phyloP scores from a whole-genome alignment of 371 early-diverging fungal species.

The Mortierella sp. region DNA sequence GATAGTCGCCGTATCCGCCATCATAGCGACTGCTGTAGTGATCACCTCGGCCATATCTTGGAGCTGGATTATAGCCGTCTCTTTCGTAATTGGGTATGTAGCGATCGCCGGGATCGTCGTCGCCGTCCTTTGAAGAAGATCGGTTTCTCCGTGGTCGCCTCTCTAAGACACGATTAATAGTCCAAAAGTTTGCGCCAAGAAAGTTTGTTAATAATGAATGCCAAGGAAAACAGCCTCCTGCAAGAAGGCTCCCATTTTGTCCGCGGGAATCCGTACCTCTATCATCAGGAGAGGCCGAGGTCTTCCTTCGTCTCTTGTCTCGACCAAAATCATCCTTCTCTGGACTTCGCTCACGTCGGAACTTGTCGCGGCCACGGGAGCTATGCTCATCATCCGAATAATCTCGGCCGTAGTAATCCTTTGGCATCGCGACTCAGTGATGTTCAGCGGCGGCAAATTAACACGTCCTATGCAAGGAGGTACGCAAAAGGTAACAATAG shows the following conservation, averaged over 20 bases:
- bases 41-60: slow-evolving; percentile 61
- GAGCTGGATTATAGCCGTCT: slow-evolving; percentile 79
- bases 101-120: slow-evolving; percentile 70
- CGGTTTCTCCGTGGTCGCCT: slow-evolving; percentile 64
- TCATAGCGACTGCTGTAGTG: slow-evolving; percentile 40
- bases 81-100: slow-evolving; percentile 89
- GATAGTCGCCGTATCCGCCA: slow-evolving; percentile 36
- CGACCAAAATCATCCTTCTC: slow-evolving; percentile 72
- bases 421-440: slow-evolving; percentile 53
- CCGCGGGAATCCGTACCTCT: slow-evolving; percentile 59
- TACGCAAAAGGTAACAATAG: not conserved
- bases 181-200: no score
- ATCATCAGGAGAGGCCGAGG: slow-evolving; percentile 56
- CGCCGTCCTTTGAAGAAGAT: slow-evolving; percentile 59
- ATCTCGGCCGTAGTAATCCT: slow-evolving; percentile 61
- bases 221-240: no score
- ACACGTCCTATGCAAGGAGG: slow-evolving; percentile 5
- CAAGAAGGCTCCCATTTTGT: no score
- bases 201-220: no score
- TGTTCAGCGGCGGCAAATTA: not conserved
- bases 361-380: slow-evolving; percentile 72
- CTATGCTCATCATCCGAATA: slow-evolving; percentile 70
- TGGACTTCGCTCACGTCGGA: slow-evolving; percentile 76
- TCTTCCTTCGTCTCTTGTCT: slow-evolving; percentile 63
- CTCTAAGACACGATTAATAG: no score